Percentiles rank a stretch among this genome's conserved stretches.
Evolutionary conservation across 176 grass and related monocot genomes (phyloP).

Genomic region (Miscanthus lutarioriparius): DNA sequence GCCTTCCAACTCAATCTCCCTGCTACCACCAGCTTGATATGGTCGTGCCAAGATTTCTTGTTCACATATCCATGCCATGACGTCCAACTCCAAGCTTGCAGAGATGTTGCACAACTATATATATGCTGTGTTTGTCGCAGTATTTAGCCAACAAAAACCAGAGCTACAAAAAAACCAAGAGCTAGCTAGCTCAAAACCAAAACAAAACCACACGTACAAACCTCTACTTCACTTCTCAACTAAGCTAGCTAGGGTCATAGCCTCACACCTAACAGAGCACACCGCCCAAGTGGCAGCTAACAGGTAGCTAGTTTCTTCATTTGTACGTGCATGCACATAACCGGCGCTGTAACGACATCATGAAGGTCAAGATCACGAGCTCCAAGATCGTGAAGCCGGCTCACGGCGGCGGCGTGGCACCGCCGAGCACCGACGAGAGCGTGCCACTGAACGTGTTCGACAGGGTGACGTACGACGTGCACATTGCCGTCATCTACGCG

Average conservation of each 20-base stretch:
- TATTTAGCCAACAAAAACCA: background rate
- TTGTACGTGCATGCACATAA: constrained; percentile 11
- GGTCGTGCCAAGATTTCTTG: background rate
- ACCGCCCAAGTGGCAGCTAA: background rate
- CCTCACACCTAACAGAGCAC: background rate
- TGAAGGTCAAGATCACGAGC: constrained; percentile 50
- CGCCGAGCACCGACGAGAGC: constrained; percentile 4
- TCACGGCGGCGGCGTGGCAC: constrained; percentile 20
- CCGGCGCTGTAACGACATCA: background rate
- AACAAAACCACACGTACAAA: background rate
- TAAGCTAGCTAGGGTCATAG: background rate
- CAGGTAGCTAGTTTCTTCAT: background rate
- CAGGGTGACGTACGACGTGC: constrained; percentile 57
- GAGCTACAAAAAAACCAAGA: background rate
- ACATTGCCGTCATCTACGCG: constrained; percentile 72
- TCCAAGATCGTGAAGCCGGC: constrained; percentile 54
- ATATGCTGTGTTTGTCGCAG: background rate
- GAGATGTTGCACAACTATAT: background rate
- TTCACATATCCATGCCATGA: background rate
- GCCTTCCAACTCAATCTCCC: background rate
- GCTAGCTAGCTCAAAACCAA: background rate
- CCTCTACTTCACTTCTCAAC: background rate
- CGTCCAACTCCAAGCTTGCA: background rate
- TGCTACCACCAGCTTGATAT: background rate
- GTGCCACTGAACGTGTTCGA: constrained; percentile 65